Evolutionary conservation across 1,139 yeast genomes (phyloP).

Genomic region (Magnusiomyces suaveolens): DNA sequence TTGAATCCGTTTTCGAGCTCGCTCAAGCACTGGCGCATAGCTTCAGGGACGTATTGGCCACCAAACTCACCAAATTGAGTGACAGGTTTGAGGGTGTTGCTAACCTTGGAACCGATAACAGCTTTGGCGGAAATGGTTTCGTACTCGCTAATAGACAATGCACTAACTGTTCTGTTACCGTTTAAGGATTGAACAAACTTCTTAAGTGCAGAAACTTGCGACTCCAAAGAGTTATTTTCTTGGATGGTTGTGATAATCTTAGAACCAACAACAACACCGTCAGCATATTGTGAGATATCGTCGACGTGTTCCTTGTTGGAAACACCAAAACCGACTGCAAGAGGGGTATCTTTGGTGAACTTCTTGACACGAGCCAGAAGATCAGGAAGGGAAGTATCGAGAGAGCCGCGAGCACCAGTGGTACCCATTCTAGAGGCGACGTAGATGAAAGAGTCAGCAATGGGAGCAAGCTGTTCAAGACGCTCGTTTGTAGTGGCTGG

Average conservation of each 20-base stretch:
- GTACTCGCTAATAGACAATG: constrained; percentile 13
- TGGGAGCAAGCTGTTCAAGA: constrained; percentile 60
- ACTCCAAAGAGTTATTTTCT: constrained; percentile 43
- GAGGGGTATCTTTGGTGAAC: constrained; percentile 62
- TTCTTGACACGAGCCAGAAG: constrained; percentile 68
- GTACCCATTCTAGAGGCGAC: constrained; percentile 97
- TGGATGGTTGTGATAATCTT: constrained; percentile 64
- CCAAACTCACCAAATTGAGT: constrained; percentile 84
- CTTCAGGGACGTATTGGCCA: constrained; percentile 98
- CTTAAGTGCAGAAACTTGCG: constrained; percentile 52
- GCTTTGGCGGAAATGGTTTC: constrained; percentile 27
- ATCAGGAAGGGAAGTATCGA: constrained; percentile 55
- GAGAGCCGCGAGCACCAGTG: constrained; percentile 72
- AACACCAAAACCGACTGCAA: constrained; percentile 97
- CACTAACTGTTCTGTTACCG: constrained; percentile 38
- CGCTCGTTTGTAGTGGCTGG: constrained; percentile 93
- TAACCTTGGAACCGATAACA: constrained; percentile 17
- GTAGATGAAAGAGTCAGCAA: constrained; percentile 90
- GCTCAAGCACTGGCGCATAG: constrained; percentile 78
- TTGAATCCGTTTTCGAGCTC: constrained; percentile 86
- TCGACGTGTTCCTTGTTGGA: constrained; percentile 84
- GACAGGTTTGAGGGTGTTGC: constrained; percentile 19
- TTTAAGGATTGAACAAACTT: constrained; percentile 61
- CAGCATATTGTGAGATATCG: constrained; percentile 67
- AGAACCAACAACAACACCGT: constrained; percentile 92